Base-by-base conservation (phyloP, 1,284 basidiomycete genomes). In the Fistulinella staudtii region DNA sequence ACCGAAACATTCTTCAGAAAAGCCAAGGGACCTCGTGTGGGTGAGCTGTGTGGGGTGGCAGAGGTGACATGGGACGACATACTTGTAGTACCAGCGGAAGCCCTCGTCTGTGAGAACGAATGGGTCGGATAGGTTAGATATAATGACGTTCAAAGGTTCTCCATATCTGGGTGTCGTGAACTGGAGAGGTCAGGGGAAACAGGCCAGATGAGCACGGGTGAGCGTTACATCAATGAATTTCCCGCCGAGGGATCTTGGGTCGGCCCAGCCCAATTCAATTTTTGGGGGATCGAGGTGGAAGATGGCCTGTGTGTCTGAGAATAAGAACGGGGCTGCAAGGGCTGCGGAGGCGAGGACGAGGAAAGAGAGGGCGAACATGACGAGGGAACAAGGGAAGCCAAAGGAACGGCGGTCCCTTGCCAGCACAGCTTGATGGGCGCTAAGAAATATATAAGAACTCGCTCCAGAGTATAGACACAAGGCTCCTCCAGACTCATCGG, bases 1-100 rank as follows among this genome's bases (percentile, higher is more conserved):
- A 20, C 79, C 85, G 23, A 88, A 61, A 60, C 86, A 89, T 61
- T 89, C 85, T 39, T 73, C 73, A 11, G 85, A 83, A 60, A 85
- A 90, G 5, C 86, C 88, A 24, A 90, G 75, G 5, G 86, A 88
- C 61, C 85, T 86, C 41, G 31, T 28, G 36, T 35, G 42, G 10
- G 25, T 51, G 27, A 45, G 41, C 22, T 5, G 21, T 9, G 20
- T 37, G 42, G 40, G 22, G 17, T 8, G 34, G 25, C 9, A 10
- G n/a, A 30, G 48, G 5, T n/a, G n/a, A n/a, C n/a, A 25, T 20
- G n/a, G 20, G 35, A 37, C 2, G 2, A 46, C 58, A 33, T 65
- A 71, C 84, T 81, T 74, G 66, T 77, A 58, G 68, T 82, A 75
- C 54, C 74, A 69, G 42, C 73, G 69, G 47, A 87, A 69, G 3